A percentile compares a stretch with the other conserved stretches of the same genome.
Evolutionary conservation across 192 early-diverging fungal species (phyloP).

Genomic region (Coemansia sp.): DNA sequence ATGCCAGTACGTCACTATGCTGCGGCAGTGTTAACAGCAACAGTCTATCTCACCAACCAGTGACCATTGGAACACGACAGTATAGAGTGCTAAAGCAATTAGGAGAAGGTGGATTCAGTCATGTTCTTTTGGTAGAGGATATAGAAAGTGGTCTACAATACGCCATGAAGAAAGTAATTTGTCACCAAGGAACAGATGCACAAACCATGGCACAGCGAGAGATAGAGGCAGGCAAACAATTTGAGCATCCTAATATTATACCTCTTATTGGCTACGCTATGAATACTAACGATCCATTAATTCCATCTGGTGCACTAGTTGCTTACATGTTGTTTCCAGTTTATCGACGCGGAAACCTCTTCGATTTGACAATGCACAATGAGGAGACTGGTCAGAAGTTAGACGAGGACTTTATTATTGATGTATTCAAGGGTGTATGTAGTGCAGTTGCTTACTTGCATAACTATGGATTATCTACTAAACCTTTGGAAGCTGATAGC

Average conservation of each 20-base stretch:
- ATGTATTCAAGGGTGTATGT: slow-evolving; percentile 61
- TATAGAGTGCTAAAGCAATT: slow-evolving; percentile 62
- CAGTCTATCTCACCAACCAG: slow-evolving; percentile 6
- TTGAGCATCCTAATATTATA: slow-evolving; percentile 66
- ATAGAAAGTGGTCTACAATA: slow-evolving; percentile 45
- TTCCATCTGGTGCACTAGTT: slow-evolving; percentile 31
- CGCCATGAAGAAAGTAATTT: slow-evolving; percentile 70
- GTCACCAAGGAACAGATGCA: slow-evolving; percentile 59
- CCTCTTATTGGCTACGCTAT: slow-evolving; percentile 38
- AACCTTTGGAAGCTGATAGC: background rate
- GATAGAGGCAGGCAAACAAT: slow-evolving; percentile 65
- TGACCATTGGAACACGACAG: slow-evolving; percentile 59
- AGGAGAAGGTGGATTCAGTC: slow-evolving; percentile 76
- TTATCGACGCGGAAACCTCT: slow-evolving; percentile 58
- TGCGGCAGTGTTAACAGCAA: slow-evolving; percentile 30
- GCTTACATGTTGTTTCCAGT: slow-evolving; percentile 75
- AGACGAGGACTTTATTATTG: slow-evolving; percentile 59
- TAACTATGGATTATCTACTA: slow-evolving; percentile 21
- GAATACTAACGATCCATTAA: background rate
- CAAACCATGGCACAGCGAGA: slow-evolving; percentile 65
- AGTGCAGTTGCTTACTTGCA: slow-evolving; percentile 60
- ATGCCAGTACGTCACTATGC: slow-evolving; percentile 11
- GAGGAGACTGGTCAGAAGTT: slow-evolving; percentile 53
- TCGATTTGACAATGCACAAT: slow-evolving; percentile 58
- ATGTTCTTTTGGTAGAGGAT: slow-evolving; percentile 65